Conservation (phyloP, 306 rosid species). For the Albizia julibrissin region DNA sequence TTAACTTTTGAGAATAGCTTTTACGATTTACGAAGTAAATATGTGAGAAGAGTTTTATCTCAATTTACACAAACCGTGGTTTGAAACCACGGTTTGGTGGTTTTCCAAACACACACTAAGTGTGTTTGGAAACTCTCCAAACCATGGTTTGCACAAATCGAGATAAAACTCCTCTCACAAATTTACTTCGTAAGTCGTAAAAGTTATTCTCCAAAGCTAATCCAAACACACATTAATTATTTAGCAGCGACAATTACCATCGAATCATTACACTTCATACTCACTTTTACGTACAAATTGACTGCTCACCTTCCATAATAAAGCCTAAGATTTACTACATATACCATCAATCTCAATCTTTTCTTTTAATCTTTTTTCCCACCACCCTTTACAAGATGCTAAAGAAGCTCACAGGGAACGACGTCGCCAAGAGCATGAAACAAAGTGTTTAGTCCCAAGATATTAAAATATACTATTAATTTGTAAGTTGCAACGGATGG, state of each 20-base stretch:
- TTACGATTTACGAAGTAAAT: too few relatives aligned
- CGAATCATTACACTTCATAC: neutral
- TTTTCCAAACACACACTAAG: too few relatives aligned
- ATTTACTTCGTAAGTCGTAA: too few relatives aligned
- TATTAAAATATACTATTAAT: neutral
- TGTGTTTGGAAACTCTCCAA: too few relatives aligned
- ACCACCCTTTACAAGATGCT: neutral
- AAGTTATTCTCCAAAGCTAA: too few relatives aligned
- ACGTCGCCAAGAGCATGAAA: neutral
- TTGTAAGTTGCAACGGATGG: neutral
- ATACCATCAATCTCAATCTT: neutral
- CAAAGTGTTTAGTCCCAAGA: neutral
- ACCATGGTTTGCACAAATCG: too few relatives aligned
- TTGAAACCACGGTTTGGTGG: too few relatives aligned
- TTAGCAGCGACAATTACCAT: neutral
- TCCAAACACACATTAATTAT: too few relatives aligned
- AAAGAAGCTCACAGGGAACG: neutral
- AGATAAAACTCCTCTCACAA: too few relatives aligned
- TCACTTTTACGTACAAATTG: neutral
- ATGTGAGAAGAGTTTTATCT: too few relatives aligned
- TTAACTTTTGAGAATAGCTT: too few relatives aligned
- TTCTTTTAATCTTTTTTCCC: neutral
- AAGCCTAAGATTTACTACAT: neutral
- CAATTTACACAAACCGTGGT: too few relatives aligned
- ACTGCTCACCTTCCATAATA: neutral